Evolutionary conservation across 371 early-diverging fungal species (phyloP).

Genomic region (Mortierella polycephala): DNA sequence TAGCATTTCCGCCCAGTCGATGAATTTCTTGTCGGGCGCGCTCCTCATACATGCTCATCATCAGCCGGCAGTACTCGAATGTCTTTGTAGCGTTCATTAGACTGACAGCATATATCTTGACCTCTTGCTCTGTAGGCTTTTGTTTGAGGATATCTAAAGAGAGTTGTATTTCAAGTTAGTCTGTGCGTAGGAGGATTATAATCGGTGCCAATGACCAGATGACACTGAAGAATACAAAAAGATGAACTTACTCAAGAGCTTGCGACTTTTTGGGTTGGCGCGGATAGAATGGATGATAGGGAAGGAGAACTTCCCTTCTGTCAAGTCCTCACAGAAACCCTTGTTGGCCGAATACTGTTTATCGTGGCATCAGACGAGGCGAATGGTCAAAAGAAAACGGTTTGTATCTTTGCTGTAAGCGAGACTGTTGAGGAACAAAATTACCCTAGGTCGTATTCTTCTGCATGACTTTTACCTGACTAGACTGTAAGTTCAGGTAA

Average conservation of each 20-base stretch:
- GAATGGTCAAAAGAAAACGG: neutral
- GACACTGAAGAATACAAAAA: neutral
- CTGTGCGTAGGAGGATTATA: neutral
- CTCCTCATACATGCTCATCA: slow-evolving; percentile 69
- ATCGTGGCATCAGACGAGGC: neutral
- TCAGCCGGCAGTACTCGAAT: slow-evolving; percentile 80
- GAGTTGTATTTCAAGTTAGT: neutral
- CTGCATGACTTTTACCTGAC: slow-evolving; percentile 60
- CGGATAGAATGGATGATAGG: slow-evolving; percentile 92
- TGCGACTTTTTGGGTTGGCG: slow-evolving; percentile 67
- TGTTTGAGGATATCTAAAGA: slow-evolving; percentile 85
- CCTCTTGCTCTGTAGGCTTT: slow-evolving; percentile 78
- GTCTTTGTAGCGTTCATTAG: slow-evolving; percentile 80
- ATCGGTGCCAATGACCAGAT: neutral
- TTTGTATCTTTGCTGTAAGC: neutral
- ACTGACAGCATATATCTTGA: slow-evolving; percentile 89
- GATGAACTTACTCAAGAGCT: slow-evolving; percentile 66
- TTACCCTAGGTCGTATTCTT: too few relatives aligned
- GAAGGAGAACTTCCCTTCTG: slow-evolving; percentile 98
- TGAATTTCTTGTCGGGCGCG: slow-evolving; percentile 69
- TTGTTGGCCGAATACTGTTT: slow-evolving; percentile 87
- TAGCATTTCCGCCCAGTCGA: slow-evolving; percentile 79
- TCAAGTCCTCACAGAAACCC: slow-evolving; percentile 97
- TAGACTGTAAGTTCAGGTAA: slow-evolving; percentile 90
- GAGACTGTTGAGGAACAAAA: too few relatives aligned